Conservation (phyloP, 2,329 filamentous ascomycete genomes). For the Orbilia blumenaviensis region DNA sequence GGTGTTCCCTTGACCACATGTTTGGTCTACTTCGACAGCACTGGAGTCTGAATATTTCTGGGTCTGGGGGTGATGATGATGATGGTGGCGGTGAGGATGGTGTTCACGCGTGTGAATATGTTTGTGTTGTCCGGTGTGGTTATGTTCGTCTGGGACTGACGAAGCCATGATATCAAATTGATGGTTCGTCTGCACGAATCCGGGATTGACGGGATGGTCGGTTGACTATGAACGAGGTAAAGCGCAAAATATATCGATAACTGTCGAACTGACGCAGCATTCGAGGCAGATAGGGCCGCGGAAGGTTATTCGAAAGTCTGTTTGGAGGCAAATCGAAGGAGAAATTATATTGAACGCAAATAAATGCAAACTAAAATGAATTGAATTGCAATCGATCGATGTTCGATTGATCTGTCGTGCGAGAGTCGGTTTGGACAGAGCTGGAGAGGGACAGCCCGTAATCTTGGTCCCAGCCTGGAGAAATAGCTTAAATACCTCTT, state of each 20-base stretch:
- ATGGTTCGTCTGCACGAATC: constrained; percentile 4
- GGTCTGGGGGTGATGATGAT: constrained; percentile 18
- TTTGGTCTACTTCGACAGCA: background rate
- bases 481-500: constrained; percentile 1
- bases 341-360: background rate
- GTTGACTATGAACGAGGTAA: background rate
- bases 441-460: background rate
- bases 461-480: background rate
- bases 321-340: background rate
- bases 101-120: background rate
- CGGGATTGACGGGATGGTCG: background rate
- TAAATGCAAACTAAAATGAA: too few relatives aligned
- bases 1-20: background rate
- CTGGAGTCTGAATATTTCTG: background rate
- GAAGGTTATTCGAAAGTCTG: background rate
- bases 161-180: constrained; percentile 32
- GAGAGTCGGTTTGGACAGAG: too few relatives aligned
- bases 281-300: background rate
- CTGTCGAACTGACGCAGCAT: background rate
- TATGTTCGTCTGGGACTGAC: background rate
- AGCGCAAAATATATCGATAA: background rate
- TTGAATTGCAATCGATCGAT: background rate
- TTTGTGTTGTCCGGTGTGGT: constrained; percentile 10
- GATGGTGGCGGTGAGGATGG: constrained; percentile 25
- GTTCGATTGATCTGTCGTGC: background rate